phyloP scores from a whole-genome alignment of 2,329 filamentous ascomycete species.

The Bipolaris bicolor region DNA sequence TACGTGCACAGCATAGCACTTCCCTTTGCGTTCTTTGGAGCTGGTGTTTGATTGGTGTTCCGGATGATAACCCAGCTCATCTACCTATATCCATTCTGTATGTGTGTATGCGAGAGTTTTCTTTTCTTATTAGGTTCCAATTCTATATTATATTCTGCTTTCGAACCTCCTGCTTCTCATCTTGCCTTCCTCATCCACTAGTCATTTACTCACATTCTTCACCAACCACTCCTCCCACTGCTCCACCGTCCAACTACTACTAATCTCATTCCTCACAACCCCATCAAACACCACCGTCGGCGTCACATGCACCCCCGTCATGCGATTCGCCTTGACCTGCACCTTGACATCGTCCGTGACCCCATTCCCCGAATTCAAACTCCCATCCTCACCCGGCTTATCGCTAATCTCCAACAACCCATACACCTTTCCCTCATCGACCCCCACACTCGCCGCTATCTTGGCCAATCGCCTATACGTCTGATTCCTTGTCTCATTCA shows the following conservation, averaged over 20 bases:
- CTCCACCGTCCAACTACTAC: constrained; percentile 75
- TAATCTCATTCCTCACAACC: constrained; percentile 78
- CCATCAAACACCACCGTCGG: constrained; percentile 91
- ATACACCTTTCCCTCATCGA: constrained; percentile 74
- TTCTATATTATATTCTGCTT: not conserved
- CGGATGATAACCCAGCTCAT: constrained; percentile 11
- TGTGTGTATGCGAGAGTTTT: not conserved
- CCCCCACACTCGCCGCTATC: constrained; percentile 71
- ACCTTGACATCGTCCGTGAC: constrained; percentile 87
- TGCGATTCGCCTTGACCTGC: constrained; percentile 77
- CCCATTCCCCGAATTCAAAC: constrained; percentile 77
- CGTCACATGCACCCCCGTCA: constrained; percentile 86
- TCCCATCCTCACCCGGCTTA: constrained; percentile 69
- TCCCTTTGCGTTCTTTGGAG: not conserved
- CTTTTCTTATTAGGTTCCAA: not conserved
- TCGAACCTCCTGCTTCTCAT: not conserved
- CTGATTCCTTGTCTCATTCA: constrained; percentile 81
- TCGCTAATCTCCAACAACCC: constrained; percentile 71
- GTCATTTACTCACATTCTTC: constrained; percentile 63
- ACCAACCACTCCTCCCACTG: constrained; percentile 88
- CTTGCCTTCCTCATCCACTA: constrained; percentile 13
- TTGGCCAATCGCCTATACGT: constrained; percentile 82
- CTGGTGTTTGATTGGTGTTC: constrained; percentile 10
- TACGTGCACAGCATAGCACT: constrained; percentile 7
- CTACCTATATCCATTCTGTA: constrained; percentile 11